These are phyloP conservation scores for Cinnamomum micranthum DNA, from an alignment of 164 flowering plant species.

Conservation along the genomic window DNA sequence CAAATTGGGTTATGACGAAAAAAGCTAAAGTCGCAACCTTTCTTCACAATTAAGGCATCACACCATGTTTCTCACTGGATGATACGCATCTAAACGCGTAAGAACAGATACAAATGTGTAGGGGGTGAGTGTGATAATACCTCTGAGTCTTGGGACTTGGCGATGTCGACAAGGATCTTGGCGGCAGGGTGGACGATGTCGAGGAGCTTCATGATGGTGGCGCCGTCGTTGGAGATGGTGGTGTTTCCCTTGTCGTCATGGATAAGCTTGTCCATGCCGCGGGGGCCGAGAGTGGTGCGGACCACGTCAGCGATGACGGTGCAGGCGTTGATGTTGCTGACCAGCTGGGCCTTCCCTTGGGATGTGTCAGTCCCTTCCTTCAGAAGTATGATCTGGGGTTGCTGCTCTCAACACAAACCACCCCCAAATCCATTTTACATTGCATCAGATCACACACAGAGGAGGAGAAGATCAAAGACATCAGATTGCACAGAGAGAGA, in stretches of 20 bases:
- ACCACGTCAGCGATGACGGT: slow-evolving; percentile 76
- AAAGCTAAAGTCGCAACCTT: too few relatives aligned
- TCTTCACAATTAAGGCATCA: too few relatives aligned
- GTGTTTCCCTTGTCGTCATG: slow-evolving; percentile 93
- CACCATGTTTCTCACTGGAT: too few relatives aligned
- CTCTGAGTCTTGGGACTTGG: slow-evolving; percentile 99
- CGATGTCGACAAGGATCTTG: slow-evolving; percentile 95
- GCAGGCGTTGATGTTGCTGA: slow-evolving; percentile 97
- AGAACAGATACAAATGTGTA: too few relatives aligned
- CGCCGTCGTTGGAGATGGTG: slow-evolving; percentile 97
- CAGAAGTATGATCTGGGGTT: slow-evolving; percentile 91
- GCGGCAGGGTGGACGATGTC: slow-evolving; percentile 97
- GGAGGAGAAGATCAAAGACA: neutral
- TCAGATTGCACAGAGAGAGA: neutral
- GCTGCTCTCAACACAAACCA: slow-evolving; percentile 34
- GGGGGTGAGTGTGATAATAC: slow-evolving; percentile 23
- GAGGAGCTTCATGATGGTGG: slow-evolving; percentile 99
- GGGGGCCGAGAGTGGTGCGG: slow-evolving; percentile 89
- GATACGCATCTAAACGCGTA: too few relatives aligned
- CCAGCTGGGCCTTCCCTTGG: slow-evolving; percentile 93
- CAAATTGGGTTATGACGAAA: too few relatives aligned
- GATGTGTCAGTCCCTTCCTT: slow-evolving; percentile 99
- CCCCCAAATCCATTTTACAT: neutral
- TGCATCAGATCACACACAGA: neutral
- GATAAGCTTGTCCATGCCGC: slow-evolving; percentile 98